Base-by-base conservation (phyloP, 176 grass and related monocot genomes). In the Elymus sibiricus region DNA sequence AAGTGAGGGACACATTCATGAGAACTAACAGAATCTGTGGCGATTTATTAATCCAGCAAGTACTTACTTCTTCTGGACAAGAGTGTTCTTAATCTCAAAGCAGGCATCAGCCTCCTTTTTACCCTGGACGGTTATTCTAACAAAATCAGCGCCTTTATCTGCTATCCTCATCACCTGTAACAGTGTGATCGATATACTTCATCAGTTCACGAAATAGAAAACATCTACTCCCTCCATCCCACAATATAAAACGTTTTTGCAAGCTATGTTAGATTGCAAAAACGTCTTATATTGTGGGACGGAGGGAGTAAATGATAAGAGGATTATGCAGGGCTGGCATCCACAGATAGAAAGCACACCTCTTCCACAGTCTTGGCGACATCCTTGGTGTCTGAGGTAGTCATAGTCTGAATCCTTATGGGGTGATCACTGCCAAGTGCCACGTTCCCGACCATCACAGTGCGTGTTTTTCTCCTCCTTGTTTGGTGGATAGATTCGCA, bases 71-170 rank as follows among this genome's bases (percentile, higher is more conserved):
- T 99, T 96, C 87, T 99, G 97, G 86, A 99, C 87, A 75, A 99
- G 97, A 31, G 74, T 85, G 85, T 99, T 94, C 73, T 99, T 99
- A 65, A 99, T 99, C 1, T 99, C 97, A 60, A 96, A 93, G 86
- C 94, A 99, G 62, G 97, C 92, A 91, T 99, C 97, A 40, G 97
- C 97, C 83, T 99, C 97, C 92, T 88, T 99, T 86, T 58, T 99
- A 84, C 97, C 97, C 84, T 99, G 97, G 55, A 99, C 97, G 8
- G 97, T 99, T 88, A 99, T 99, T 87, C 97, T 89, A 46, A 99
- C 97, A 61, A 99, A 51, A 90, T 99, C 94, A 80, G 97, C 97
- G 15, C 97, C 97, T 87, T 88, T 94, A 85, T 99, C 97, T 85
- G 97, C 90, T 84, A 99, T 99, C 84, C 90, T 96, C 94, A 99